phyloP scores from a whole-genome alignment of 169 alveolate genomes.

The Babesia caballi region DNA sequence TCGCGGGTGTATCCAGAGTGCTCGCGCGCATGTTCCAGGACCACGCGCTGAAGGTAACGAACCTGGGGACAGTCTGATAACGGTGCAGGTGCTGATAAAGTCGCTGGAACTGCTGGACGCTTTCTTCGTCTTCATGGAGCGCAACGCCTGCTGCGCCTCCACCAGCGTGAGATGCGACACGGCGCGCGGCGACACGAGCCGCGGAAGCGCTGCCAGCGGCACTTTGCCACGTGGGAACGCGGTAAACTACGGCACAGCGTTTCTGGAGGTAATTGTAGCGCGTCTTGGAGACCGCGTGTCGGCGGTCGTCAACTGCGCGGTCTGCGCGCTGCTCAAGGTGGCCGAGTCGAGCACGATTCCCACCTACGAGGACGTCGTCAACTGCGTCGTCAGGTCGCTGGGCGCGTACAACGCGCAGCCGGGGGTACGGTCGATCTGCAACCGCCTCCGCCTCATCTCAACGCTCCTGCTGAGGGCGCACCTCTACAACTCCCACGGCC shows the following conservation, averaged over 20 bases:
- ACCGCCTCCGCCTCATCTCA: conserved; percentile 22
- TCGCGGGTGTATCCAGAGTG: background rate
- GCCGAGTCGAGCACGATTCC: conserved; percentile 30
- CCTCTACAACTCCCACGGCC: conserved; percentile 18
- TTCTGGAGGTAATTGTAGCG: conserved; percentile 4
- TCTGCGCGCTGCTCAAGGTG: conserved; percentile 24
- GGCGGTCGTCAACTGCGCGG: conserved; percentile 33
- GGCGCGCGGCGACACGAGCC: background rate
- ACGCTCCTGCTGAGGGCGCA: conserved; percentile 26
- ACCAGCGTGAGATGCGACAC: background rate
- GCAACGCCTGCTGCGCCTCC: background rate
- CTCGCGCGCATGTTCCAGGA: conserved; percentile 20
- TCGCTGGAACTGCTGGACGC: conserved; percentile 35
- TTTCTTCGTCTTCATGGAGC: conserved; percentile 23
- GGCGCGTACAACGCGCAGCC: conserved; percentile 2
- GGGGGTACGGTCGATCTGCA: conserved; percentile 21
- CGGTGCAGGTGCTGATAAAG: conserved; percentile 1
- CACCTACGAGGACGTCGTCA: conserved; percentile 18
- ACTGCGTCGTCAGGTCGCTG: conserved; percentile 7
- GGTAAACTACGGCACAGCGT: background rate
- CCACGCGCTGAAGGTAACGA: conserved; percentile 24
- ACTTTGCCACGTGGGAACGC: background rate
- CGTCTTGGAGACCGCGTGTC: conserved; percentile 34
- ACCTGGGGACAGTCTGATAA: no score
- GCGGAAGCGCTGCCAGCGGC: background rate